phyloP scores from a whole-genome alignment of 441 rosid species.

The Biscutella laevigata region DNA sequence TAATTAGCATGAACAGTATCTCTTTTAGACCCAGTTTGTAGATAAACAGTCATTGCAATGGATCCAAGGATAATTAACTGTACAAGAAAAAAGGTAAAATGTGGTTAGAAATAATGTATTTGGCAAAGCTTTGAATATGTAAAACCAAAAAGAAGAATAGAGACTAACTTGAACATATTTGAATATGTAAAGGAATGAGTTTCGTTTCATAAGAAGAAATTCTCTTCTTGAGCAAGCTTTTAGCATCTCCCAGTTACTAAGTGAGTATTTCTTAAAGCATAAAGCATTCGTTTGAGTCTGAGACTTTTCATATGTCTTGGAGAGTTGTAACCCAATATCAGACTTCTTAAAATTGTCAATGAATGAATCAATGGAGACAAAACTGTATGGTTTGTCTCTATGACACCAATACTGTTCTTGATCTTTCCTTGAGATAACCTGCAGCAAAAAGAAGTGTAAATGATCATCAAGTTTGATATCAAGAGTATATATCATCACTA shows the following conservation, averaged over 20 bases:
- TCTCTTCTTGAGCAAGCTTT: constrained; percentile 53
- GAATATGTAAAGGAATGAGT: constrained; percentile 40
- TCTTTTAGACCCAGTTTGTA: constrained; percentile 30
- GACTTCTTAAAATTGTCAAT: constrained; percentile 27
- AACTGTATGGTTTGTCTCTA: constrained; percentile 28
- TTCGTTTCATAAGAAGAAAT: constrained; percentile 49
- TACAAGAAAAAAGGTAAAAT: not conserved
- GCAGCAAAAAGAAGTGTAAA: not conserved
- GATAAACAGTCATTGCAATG: constrained; percentile 44
- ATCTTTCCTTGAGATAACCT: constrained; percentile 56
- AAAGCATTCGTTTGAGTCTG: constrained; percentile 28
- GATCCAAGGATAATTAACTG: constrained; percentile 42
- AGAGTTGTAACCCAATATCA: constrained; percentile 27
- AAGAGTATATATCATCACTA: not conserved
- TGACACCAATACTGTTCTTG: constrained; percentile 54
- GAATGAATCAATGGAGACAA: constrained; percentile 38
- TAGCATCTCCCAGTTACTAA: constrained; percentile 44
- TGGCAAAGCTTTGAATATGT: too few relatives aligned
- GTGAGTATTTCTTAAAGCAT: constrained; percentile 33
- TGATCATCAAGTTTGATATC: not conserved
- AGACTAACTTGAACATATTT: constrained; percentile 24
- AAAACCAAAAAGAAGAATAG: too few relatives aligned
- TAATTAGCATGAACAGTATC: constrained; percentile 37
- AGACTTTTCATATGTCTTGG: constrained; percentile 24
- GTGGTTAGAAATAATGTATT: not conserved